Evolutionary conservation across 345 rosid genomes (phyloP).

Genomic region (Eucalyptus regnans): DNA sequence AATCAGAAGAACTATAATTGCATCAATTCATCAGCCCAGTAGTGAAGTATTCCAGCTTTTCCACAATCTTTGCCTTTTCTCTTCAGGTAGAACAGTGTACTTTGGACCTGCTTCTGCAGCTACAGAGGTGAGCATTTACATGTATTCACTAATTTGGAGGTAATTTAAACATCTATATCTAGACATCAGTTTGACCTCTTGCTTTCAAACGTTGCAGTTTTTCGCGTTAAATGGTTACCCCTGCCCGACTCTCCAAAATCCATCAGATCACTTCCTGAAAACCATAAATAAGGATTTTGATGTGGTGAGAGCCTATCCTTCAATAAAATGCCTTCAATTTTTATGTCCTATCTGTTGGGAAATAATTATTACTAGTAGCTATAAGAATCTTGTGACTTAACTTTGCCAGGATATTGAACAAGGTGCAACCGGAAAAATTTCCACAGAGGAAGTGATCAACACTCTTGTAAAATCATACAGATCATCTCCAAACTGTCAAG

Average conservation of each 20-base stretch:
- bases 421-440: conserved; percentile 5
- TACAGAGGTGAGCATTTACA: not conserved
- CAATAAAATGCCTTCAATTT: too few species aligned
- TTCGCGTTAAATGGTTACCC: conserved; percentile 25
- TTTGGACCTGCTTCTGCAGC: conserved; percentile 26
- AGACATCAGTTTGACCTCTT: not conserved
- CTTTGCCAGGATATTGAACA: conserved; percentile 30
- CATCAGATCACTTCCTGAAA: conserved; percentile 3
- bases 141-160: not conserved
- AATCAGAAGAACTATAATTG: conserved; percentile 17
- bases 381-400: not conserved
- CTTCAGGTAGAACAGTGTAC: conserved; percentile 30
- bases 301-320: not conserved
- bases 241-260: not conserved
- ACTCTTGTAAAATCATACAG: conserved; percentile 22
- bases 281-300: conserved; percentile 44
- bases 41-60: conserved; percentile 27
- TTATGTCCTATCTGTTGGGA: not conserved
- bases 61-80: conserved; percentile 28
- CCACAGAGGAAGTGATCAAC: conserved; percentile 24
- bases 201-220: conserved; percentile 12
- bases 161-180: not conserved
- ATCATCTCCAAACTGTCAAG: conserved; percentile 14
- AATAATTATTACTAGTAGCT: not conserved
- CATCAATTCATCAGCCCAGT: conserved; percentile 46